Conservation (phyloP, 2,329 filamentous ascomycete species). For the Trichoderma asperellum region DNA sequence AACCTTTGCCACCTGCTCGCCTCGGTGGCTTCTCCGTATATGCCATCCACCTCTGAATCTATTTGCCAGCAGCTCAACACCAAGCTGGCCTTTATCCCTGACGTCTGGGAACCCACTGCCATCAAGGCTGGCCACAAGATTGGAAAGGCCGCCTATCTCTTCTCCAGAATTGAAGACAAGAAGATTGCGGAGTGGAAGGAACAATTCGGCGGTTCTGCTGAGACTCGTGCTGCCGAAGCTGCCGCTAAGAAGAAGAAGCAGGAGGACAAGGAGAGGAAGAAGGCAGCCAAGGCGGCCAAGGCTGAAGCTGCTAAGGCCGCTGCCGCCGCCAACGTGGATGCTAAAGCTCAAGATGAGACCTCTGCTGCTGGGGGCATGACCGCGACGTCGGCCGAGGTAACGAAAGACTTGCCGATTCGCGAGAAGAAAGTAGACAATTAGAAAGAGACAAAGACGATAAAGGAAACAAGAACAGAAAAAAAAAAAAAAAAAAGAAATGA, state of each 20-base stretch:
- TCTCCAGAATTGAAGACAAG: slow-evolving; percentile 79
- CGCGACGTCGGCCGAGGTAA: slow-evolving; percentile 32
- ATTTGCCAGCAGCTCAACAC: slow-evolving; percentile 76
- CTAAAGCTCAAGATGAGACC: slow-evolving; percentile 29
- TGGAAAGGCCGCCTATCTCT: slow-evolving; percentile 77
- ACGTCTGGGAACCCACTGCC: slow-evolving; percentile 64
- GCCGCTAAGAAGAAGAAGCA: slow-evolving; percentile 44
- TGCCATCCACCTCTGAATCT: slow-evolving; percentile 74
- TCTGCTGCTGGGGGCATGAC: slow-evolving; percentile 30
- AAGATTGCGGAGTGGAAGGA: slow-evolving; percentile 84
- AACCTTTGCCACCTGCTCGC: slow-evolving; percentile 85
- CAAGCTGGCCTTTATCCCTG: slow-evolving; percentile 55
- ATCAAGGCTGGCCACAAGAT: slow-evolving; percentile 78
- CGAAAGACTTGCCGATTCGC: slow-evolving; percentile 34
- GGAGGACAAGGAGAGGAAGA: slow-evolving; percentile 41
- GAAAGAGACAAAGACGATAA: background rate
- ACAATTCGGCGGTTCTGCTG: slow-evolving; percentile 58
- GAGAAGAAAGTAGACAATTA: slow-evolving; percentile 31
- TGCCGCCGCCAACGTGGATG: slow-evolving; percentile 28
- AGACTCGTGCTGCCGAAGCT: slow-evolving; percentile 28
- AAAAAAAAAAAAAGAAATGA: background rate
- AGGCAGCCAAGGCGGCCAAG: slow-evolving; percentile 47
- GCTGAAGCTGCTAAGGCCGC: slow-evolving; percentile 33
- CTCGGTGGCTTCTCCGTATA: slow-evolving; percentile 78
- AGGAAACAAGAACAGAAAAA: background rate